phyloP scores from a whole-genome alignment of 148 eudicot genomes.

The Dianthus caryophyllus region DNA sequence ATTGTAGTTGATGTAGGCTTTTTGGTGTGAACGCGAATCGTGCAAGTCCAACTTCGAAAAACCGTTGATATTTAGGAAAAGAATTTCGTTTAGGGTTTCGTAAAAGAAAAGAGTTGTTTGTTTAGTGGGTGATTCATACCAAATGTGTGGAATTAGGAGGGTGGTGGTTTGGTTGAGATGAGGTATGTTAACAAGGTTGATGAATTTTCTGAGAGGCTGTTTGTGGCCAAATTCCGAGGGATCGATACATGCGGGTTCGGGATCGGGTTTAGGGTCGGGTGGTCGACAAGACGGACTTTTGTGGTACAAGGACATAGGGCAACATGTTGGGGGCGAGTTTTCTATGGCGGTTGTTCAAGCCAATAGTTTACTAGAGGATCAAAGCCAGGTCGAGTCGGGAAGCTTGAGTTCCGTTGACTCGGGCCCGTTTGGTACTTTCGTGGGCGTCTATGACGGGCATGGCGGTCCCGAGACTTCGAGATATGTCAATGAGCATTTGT shows the following conservation, averaged over 20 bases:
- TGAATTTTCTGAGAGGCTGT: conserved; percentile 54
- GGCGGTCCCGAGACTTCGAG: conserved; percentile 87
- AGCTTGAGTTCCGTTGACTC: conserved; percentile 56
- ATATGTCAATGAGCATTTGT: conserved; percentile 66
- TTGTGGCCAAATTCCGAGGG: conserved; percentile 41
- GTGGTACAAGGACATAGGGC: conserved; percentile 76
- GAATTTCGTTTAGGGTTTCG: conserved; percentile 5
- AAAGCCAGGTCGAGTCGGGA: conserved; percentile 82
- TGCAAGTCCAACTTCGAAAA: conserved; percentile 6
- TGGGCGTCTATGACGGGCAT: conserved; percentile 84
- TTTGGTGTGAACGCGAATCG: conserved; percentile 18
- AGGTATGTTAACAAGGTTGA: conserved; percentile 64
- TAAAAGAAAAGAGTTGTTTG: conserved; percentile 11
- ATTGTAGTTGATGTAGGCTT: conserved; percentile 5
- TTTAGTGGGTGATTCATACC: conserved; percentile 16
- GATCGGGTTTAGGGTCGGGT: conserved; percentile 38
- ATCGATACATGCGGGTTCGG: conserved; percentile 13
- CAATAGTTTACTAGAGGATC: conserved; percentile 73
- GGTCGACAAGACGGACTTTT: conserved; percentile 72
- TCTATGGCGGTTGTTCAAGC: conserved; percentile 94
- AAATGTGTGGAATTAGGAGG: conserved; percentile 48
- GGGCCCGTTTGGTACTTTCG: conserved; percentile 76
- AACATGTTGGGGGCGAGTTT: conserved; percentile 65
- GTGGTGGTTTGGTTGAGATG: conserved; percentile 53
- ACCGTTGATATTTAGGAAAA: conserved; percentile 6